Evolutionary conservation across 2,329 filamentous ascomycete genomes (phyloP).

Genomic region (Magnaporthiopsis incrustans): DNA sequence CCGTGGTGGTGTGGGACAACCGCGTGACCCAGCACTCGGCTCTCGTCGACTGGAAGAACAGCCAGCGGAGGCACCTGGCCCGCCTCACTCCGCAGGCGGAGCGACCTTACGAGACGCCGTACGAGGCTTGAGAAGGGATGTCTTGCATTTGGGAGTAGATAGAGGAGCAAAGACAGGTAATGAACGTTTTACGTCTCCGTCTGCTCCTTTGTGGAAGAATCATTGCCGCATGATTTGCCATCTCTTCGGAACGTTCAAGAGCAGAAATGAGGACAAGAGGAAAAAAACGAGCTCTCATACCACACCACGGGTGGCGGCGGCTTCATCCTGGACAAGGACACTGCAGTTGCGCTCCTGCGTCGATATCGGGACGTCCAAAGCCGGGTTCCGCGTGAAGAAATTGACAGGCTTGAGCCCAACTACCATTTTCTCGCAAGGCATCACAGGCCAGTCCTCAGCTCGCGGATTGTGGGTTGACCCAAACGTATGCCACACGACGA

Average conservation of each 20-base stretch:
- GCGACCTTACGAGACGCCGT: conserved; percentile 64
- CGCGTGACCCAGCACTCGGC: conserved; percentile 72
- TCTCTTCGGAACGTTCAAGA: too few species aligned
- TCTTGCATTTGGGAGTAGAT: not conserved
- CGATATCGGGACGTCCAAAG: conserved; percentile 10
- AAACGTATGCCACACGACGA: conserved; percentile 51
- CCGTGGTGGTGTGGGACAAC: conserved; percentile 84
- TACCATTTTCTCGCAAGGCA: conserved; percentile 27
- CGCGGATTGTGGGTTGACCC: conserved; percentile 58
- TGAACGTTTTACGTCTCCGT: too few species aligned
- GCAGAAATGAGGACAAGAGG: too few species aligned
- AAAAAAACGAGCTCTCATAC: not conserved
- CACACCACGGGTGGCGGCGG: not conserved
- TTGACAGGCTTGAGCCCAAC: conserved; percentile 10
- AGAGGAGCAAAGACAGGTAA: too few species aligned
- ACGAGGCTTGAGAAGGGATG: conserved; percentile 18
- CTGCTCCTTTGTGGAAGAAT: too few species aligned
- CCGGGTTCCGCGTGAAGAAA: conserved; percentile 12
- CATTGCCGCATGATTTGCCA: too few species aligned
- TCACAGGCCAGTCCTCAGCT: conserved; percentile 61
- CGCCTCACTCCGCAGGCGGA: conserved; percentile 80
- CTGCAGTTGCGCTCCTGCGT: conserved; percentile 11
- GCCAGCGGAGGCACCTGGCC: conserved; percentile 70
- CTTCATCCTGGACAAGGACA: conserved; percentile 12
- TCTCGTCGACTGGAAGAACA: conserved; percentile 73